Evolutionary conservation across 2,329 filamentous ascomycete genomes (phyloP).

Genomic region (Penicillium polonicum): DNA sequence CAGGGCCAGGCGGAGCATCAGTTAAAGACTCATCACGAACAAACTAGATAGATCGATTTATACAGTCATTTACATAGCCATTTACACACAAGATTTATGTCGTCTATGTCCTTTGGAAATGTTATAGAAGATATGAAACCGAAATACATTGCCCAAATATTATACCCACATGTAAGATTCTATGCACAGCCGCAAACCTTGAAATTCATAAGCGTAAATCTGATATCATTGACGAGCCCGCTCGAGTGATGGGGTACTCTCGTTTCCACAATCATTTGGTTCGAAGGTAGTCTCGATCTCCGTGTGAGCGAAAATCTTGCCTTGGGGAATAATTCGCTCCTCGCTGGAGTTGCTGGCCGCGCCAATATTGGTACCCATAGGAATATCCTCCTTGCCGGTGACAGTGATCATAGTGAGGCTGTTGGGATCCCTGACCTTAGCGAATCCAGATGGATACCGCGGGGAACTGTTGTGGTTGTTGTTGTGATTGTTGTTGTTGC

Average conservation of each 20-base stretch:
- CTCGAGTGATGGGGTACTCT: conserved; percentile 9
- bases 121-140: not conserved
- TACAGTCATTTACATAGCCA: not conserved
- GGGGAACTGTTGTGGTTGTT: conserved; percentile 9
- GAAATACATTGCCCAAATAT: conserved; percentile 6
- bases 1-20: not conserved
- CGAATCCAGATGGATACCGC: conserved; percentile 30
- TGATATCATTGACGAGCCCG: conserved; percentile 9
- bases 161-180: not conserved
- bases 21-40: not conserved
- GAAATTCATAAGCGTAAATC: not conserved
- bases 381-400: conserved; percentile 16
- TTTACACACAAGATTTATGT: not conserved
- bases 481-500: not conserved
- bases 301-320: conserved; percentile 33
- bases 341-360: conserved; percentile 26
- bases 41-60: not conserved
- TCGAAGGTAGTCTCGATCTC: conserved; percentile 36
- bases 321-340: conserved; percentile 33
- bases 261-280: conserved; percentile 9
- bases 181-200: not conserved
- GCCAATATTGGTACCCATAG: conserved; percentile 26
- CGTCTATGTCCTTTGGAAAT: not conserved
- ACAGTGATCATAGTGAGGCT: conserved; percentile 21
- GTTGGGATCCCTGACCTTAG: conserved; percentile 26